phyloP scores from a whole-genome alignment of 129 eudicot genomes.

The Apium graveolens region DNA sequence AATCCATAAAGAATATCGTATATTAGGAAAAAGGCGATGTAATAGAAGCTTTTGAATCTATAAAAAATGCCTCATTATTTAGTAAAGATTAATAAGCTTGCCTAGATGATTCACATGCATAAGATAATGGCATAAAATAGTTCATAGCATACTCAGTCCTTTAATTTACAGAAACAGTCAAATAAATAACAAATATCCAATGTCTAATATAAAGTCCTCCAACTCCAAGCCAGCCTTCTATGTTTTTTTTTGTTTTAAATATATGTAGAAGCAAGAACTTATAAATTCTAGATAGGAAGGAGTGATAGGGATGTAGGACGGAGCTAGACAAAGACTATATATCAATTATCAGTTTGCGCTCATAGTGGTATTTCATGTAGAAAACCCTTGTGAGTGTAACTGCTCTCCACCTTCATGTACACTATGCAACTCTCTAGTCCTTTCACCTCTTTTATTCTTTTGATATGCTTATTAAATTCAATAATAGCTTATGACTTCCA shows the following conservation, averaged over 20 bases:
- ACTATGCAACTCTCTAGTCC: too few relatives aligned
- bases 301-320: neutral
- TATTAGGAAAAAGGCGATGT: conserved; percentile 89
- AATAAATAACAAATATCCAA: neutral
- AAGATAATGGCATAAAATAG: too few relatives aligned
- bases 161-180: neutral
- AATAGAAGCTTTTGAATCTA: conserved; percentile 88
- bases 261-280: too few relatives aligned
- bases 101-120: too few relatives aligned
- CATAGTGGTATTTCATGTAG: neutral
- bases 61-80: conserved; percentile 15
- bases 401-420: too few relatives aligned
- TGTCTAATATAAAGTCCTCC: neutral
- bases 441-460: too few relatives aligned
- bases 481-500: too few relatives aligned
- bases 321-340: neutral
- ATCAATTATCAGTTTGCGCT: neutral
- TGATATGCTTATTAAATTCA: too few relatives aligned
- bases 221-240: neutral
- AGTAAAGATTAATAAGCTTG: too few relatives aligned
- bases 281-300: neutral
- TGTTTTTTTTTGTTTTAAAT: too few relatives aligned
- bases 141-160: neutral
- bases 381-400: too few relatives aligned
- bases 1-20: too few relatives aligned